Conservation (phyloP, 148 eudicot genomes). For the Rhododendron henanense region DNA sequence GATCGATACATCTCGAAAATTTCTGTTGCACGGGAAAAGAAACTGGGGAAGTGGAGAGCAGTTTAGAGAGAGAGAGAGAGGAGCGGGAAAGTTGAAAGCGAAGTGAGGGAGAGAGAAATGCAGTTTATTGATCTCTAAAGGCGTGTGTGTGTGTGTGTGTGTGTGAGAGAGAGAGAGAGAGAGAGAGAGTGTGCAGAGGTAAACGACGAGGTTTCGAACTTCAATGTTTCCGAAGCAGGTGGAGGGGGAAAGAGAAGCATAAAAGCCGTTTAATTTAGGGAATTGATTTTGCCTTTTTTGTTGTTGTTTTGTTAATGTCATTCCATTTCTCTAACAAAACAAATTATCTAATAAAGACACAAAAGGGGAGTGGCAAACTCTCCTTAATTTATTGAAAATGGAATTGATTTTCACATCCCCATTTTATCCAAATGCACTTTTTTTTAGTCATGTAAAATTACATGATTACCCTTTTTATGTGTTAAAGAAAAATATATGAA, state of each 20-base stretch:
- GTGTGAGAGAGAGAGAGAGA: neutral
- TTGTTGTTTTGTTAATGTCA: too few species aligned
- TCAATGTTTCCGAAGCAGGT: slow-evolving; percentile 20
- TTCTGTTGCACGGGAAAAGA: neutral
- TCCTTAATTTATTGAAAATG: too few species aligned
- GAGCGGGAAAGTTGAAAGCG: slow-evolving; percentile 35
- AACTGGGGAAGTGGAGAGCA: neutral
- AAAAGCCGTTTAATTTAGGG: neutral
- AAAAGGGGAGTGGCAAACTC: too few species aligned
- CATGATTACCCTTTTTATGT: too few species aligned
- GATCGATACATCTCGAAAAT: neutral
- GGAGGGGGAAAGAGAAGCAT: neutral
- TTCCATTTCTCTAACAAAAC: too few species aligned
- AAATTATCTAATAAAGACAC: too few species aligned
- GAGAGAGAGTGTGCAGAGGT: slow-evolving; percentile 9
- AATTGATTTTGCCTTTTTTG: too few species aligned
- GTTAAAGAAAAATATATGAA: too few species aligned
- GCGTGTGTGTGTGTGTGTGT: neutral
- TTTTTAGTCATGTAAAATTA: too few species aligned
- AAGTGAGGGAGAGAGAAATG: neutral
- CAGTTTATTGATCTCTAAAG: slow-evolving; percentile 8
- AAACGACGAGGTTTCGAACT: slow-evolving; percentile 32
- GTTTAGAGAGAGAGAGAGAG: slow-evolving; percentile 3
- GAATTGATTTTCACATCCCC: too few species aligned
- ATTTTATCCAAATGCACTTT: too few species aligned